A percentile compares a stretch with the other conserved stretches of the same genome.
These are phyloP conservation scores for Iris macrosiphon DNA, from an alignment of 106 monocot species.

Conservation along the genomic window DNA sequence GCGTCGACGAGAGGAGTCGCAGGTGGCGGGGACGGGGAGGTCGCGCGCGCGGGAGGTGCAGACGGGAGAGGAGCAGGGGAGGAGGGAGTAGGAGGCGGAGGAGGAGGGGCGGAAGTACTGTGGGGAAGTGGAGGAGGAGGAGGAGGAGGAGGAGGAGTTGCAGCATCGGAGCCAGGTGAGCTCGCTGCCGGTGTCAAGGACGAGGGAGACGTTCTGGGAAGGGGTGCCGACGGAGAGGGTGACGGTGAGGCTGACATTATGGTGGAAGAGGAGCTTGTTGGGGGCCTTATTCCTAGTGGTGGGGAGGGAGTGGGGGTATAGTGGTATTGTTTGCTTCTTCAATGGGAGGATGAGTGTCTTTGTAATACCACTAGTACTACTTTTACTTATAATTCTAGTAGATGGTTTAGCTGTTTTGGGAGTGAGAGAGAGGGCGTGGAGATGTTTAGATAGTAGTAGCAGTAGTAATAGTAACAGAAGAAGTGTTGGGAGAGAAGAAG, in stretches of 20 bases:
- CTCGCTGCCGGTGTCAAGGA: constrained; percentile 98
- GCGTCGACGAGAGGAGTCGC: constrained; percentile 24
- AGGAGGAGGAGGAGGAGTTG: neutral
- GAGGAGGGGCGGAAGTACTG: constrained; percentile 20
- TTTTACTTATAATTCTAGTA: neutral
- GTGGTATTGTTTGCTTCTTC: constrained; percentile 27
- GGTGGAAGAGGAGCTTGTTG: constrained; percentile 83
- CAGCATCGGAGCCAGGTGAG: constrained; percentile 88
- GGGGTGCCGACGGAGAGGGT: constrained; percentile 79
- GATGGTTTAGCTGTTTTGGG: no score
- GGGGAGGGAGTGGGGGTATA: constrained; percentile 19
- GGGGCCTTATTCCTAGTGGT: no score
- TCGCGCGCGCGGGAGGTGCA: constrained; percentile 60
- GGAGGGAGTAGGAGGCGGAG: constrained; percentile 49
- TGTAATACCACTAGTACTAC: neutral
- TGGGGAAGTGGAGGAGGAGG: neutral
- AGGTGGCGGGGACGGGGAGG: constrained; percentile 52
- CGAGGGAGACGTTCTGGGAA: constrained; percentile 90
- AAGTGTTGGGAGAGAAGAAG: no score
- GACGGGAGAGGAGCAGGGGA: constrained; percentile 62
- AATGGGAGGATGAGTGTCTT: constrained; percentile 27
- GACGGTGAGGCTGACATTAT: constrained; percentile 80
- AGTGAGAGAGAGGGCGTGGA: no score
- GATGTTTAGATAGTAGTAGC: no score
- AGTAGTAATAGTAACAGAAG: no score